These are phyloP conservation scores for Draba incana DNA, from an alignment of 345 rosid genomes.

Conservation along the genomic window DNA sequence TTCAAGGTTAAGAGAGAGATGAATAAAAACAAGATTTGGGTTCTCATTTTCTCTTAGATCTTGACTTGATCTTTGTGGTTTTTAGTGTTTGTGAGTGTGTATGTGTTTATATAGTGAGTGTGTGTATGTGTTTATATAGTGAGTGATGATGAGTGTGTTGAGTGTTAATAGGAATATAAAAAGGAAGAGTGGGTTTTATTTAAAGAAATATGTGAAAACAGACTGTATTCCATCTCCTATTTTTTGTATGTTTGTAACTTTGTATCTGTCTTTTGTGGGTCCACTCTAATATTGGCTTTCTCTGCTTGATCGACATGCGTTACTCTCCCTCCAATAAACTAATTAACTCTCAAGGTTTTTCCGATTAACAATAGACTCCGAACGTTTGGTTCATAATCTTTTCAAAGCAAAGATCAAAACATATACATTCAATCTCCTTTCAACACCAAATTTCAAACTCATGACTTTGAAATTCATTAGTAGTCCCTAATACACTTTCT, in stretches of 20 bases:
- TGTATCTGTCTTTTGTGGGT: constrained; percentile 14
- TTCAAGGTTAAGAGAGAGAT: constrained; percentile 41
- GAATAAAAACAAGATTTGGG: constrained; percentile 35
- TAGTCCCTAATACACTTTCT: no score
- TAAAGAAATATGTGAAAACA: constrained; percentile 37
- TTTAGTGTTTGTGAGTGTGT: constrained; percentile 28
- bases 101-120: constrained; percentile 40
- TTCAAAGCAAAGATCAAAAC: no score
- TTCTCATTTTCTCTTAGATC: constrained; percentile 45
- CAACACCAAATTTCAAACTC: no score
- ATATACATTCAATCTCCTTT: no score
- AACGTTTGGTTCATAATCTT: no score
- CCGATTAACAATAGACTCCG: no score
- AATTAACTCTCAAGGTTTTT: not conserved
- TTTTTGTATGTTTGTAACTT: constrained; percentile 15
- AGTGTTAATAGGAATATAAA: constrained; percentile 24
- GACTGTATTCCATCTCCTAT: constrained; percentile 74
- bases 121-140: constrained; percentile 38
- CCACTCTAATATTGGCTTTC: constrained; percentile 35
- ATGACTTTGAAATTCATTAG: no score
- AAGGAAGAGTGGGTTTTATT: constrained; percentile 32
- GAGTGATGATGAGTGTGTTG: constrained; percentile 34
- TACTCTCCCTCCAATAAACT: constrained; percentile 28
- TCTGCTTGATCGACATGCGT: constrained; percentile 28
- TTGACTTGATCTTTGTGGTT: constrained; percentile 13